These are phyloP conservation scores for Catharanthus roseus DNA, from an alignment of 257 asterid species.

Conservation along the genomic window DNA sequence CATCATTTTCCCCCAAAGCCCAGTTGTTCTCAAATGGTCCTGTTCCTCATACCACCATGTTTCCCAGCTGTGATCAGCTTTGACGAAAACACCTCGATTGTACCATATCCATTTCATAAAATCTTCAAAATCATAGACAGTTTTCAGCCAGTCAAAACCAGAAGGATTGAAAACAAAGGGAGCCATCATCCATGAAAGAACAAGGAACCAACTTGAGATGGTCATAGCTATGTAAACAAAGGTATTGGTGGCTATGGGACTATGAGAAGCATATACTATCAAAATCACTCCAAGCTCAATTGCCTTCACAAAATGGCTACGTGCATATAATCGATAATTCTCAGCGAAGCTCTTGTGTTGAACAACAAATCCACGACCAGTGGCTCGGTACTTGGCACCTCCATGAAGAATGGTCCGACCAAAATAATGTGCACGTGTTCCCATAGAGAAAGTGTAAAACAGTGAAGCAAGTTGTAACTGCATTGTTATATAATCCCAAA, in stretches of 20 bases:
- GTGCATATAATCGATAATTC: conserved; percentile 76
- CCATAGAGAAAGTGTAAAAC: conserved; percentile 84
- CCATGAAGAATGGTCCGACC: conserved; percentile 94
- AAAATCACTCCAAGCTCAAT: conserved; percentile 86
- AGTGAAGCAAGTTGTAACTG: conserved; percentile 73
- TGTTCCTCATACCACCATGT: conserved; percentile 14
- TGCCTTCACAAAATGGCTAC: conserved; percentile 96
- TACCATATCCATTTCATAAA: conserved; percentile 84
- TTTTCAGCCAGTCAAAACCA: conserved; percentile 94
- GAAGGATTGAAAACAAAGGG: conserved; percentile 90
- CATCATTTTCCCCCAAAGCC: conserved; percentile 89
- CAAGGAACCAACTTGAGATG: conserved; percentile 90
- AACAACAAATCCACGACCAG: conserved; percentile 96
- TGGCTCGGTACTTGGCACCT: conserved; percentile 92
- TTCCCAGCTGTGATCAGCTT: conserved; percentile 20
- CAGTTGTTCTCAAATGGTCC: conserved; percentile 73
- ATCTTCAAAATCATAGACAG: conserved; percentile 82
- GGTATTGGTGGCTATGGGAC: conserved; percentile 37
- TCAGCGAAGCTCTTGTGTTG: conserved; percentile 64
- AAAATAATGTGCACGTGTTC: conserved; percentile 80
- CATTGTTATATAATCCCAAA: conserved; percentile 92
- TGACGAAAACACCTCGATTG: conserved; percentile 59
- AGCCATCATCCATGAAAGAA: conserved; percentile 79
- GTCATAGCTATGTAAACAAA: conserved; percentile 78
- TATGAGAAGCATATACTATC: conserved; percentile 66